Base-by-base conservation (phyloP, 2,329 filamentous ascomycete species). In the Colletotrichum sojae region DNA sequence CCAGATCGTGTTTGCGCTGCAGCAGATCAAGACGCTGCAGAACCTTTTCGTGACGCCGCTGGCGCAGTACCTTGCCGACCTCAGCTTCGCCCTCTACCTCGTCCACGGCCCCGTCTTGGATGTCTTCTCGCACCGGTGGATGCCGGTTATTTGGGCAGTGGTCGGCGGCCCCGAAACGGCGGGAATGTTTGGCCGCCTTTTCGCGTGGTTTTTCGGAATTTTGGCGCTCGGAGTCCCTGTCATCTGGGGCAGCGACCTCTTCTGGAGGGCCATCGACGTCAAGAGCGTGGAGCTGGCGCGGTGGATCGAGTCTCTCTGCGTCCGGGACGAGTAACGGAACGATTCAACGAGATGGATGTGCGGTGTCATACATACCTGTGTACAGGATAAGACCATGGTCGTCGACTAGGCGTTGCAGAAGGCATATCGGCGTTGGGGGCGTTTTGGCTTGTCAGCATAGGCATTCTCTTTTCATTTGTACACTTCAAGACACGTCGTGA, bases 61-160 rank as follows among this genome's bases (percentile, higher is more conserved):
- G 13, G 83, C 85, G 13, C 86, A 87, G 71, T 90, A 90, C 74
- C 83, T 88, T 20, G 88, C 85, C 13, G 82, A 83, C 27, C 85
- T 89, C 69, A 88, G 85, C 64, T 90, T 86, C 70, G 84, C 87
- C 3, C 79, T 90, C 3, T 90, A 90, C 72, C 80, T 90, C 6
- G 83, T 86, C n/a, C 88, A 90, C 72, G 88, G 88, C 0, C 82
- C 83, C 5, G 80, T 85, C 13, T 75, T 88, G 9, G 82, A 79
- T 15, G 70, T 81, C 53, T 73, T 82, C 70, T 76, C 79, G 63
- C 58, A 68, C 31, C 71, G 72, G 25, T 67, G 73, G 67, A 45
- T 69, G 71, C 66, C 69, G 4, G 10, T 40, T 20, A 36, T 70
- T 1, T 73, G 71, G 70, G 54, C 49, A 39, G 70, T 82, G 8